Evolutionary conservation across 768 basidiomycete species (phyloP), one percentile per base, ranked within the genome.

Genomic region (Termitomyces sp.): DNA sequence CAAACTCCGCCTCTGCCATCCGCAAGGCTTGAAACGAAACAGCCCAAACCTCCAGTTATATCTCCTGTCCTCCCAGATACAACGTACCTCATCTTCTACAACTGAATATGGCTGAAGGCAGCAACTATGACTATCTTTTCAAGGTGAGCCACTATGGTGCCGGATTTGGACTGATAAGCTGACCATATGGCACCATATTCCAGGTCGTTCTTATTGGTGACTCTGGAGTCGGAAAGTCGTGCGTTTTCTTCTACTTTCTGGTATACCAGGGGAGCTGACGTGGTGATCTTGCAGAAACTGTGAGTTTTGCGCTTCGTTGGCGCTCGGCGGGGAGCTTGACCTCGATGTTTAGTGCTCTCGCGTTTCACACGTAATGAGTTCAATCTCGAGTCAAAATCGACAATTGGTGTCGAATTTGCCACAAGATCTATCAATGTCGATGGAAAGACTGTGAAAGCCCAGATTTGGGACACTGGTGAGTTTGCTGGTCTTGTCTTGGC

Each of bases 361-460:
- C 94, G 97, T 70, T 99, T 99, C 85, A 99, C 97, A 65, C 88
- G 95, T 66, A 98, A 98, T 71, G 95, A 98, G 76, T 99, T 99
- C 86, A 97, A 95, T 80, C 83, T 96, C 65, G 97, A 98, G 71
- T 94, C 95, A 44, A 98, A 98, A 80, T 98, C 96, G 60, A 99
- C 97, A 24, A 98, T 99, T 72, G 96, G 97, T 54, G 96, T 99
- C 65, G 96, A 98, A 76, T 99, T 99, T 67, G 97, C 96, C 4
- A 98, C 96, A 42, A 86, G 97, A 68, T 91, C 93, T 18, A 93
- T 94, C 72, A 90, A 82, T 64, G 92, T 98, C n/a, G 96, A 98
- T 70, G 86, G 86, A 40, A 98, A 98, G 86, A 95, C 88, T 2
- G 84, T 99, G 65, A 98, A 98, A 75, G 96, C 96, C 22, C 96